These are phyloP conservation scores for Fusarium sp. DNA, from an alignment of 2,329 filamentous ascomycete genomes.

Conservation along the genomic window DNA sequence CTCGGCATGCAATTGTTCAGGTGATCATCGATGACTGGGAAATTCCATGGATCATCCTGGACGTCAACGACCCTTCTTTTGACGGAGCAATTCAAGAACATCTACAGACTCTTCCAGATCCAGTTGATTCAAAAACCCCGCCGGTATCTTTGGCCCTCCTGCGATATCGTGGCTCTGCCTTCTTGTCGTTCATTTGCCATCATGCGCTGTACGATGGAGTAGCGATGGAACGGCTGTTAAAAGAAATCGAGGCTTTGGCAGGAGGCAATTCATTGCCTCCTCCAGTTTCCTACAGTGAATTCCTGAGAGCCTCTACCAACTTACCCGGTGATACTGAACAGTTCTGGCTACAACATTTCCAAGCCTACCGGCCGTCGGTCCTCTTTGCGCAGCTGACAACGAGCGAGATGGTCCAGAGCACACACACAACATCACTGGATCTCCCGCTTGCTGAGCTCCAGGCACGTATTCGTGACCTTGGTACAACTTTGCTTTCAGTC, in stretches of 20 bases:
- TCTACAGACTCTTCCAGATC: slow-evolving; percentile 54
- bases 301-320: slow-evolving; percentile 72
- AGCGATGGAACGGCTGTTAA: slow-evolving; percentile 78
- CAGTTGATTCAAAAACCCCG: slow-evolving; percentile 62
- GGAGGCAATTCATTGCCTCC: slow-evolving; percentile 61
- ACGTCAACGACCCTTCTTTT: slow-evolving; percentile 52
- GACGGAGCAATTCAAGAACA: slow-evolving; percentile 59
- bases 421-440: slow-evolving; percentile 49
- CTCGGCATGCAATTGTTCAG: slow-evolving; percentile 78
- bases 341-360: slow-evolving; percentile 78
- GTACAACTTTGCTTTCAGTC: slow-evolving; percentile 75
- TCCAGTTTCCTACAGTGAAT: slow-evolving; percentile 72
- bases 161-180: slow-evolving; percentile 47
- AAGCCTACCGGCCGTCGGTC: slow-evolving; percentile 59
- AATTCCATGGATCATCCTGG: slow-evolving; percentile 59
- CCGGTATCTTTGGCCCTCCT: slow-evolving; percentile 64
- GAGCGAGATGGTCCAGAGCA: slow-evolving; percentile 49
- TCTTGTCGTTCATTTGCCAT: slow-evolving; percentile 73
- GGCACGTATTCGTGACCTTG: slow-evolving; percentile 64
- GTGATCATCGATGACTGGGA: slow-evolving; percentile 71
- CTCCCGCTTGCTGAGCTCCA: slow-evolving; percentile 64
- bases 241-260: slow-evolving; percentile 78
- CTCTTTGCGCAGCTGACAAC: slow-evolving; percentile 46
- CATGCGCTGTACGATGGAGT: slow-evolving; percentile 91
- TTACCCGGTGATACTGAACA: slow-evolving; percentile 65